Evolutionary conservation across 768 basidiomycete species (phyloP).

Genomic region (Calocybe gangraenosa): DNA sequence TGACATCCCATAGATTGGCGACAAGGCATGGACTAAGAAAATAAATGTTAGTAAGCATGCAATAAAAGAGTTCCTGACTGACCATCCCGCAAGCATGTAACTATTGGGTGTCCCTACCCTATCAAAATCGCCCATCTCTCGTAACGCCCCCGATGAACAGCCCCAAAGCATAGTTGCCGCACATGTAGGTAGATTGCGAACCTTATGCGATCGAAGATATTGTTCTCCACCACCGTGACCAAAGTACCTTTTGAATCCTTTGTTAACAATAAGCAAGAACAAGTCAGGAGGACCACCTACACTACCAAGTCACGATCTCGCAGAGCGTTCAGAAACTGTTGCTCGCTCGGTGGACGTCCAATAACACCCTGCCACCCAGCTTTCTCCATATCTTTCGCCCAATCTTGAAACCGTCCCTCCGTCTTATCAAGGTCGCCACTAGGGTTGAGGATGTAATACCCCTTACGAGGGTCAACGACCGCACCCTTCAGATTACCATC

Average conservation of each 20-base stretch:
- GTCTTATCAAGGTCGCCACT: conserved; percentile 86
- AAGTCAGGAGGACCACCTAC: conserved; percentile 55
- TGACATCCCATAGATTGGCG: conserved; percentile 98
- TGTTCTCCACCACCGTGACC: conserved; percentile 97
- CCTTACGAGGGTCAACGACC: conserved; percentile 58
- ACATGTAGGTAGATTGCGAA: conserved; percentile 78
- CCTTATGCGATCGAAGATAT: conserved; percentile 83
- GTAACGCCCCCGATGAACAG: conserved; percentile 87
- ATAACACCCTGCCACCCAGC: conserved; percentile 83
- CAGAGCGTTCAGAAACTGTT: conserved; percentile 76
- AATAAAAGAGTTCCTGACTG: conserved; percentile 23
- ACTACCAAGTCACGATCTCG: conserved; percentile 79
- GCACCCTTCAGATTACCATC: conserved; percentile 35
- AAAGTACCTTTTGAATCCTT: conserved; percentile 68
- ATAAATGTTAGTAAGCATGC: not conserved
- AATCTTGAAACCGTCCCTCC: conserved; percentile 75
- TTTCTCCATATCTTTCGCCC: conserved; percentile 66
- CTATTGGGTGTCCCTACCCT: conserved; percentile 87
- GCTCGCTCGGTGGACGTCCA: conserved; percentile 75
- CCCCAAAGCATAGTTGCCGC: conserved; percentile 98
- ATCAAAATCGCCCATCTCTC: conserved; percentile 94
- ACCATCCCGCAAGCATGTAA: conserved; percentile 99
- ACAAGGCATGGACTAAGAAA: conserved; percentile 76
- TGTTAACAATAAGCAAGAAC: not conserved
- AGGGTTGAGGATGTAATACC: conserved; percentile 88